These are phyloP conservation scores for Debaryomyces robertsiae DNA, from an alignment of 1,139 yeast species.

Conservation along the genomic window DNA sequence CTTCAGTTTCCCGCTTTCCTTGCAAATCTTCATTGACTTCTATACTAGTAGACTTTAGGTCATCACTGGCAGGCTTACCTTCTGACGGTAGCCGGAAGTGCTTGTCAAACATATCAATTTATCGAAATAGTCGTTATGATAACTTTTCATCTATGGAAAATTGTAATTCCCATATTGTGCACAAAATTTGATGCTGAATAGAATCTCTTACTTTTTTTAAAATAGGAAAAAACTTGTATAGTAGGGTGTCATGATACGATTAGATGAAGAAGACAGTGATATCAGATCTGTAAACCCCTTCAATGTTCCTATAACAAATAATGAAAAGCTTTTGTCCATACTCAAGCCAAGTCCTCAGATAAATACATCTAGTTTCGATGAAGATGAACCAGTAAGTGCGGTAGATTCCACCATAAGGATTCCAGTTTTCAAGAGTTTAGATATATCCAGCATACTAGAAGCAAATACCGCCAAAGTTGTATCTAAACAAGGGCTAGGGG, in stretches of 20 bases:
- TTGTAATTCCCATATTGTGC: neutral
- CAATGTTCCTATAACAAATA: constrained; percentile 17
- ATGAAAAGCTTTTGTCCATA: constrained; percentile 18
- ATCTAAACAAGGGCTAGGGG: constrained; percentile 8
- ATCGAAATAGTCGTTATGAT: too few species aligned
- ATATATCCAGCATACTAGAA: constrained; percentile 25
- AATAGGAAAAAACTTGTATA: too few species aligned
- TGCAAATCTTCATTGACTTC: constrained; percentile 2
- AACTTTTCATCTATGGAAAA: too few species aligned
- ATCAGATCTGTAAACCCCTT: constrained; percentile 18
- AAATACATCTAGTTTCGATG: neutral
- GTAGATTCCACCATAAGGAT: constrained; percentile 13
- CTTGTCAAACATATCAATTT: constrained; percentile 4
- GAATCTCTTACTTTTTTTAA: neutral
- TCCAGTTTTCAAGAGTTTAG: constrained; percentile 27
- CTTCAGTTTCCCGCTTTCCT: constrained; percentile 7
- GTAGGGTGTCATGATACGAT: neutral
- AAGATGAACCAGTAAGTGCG: neutral
- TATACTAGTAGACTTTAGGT: neutral
- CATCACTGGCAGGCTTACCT: neutral
- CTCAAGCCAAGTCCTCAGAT: constrained; percentile 13
- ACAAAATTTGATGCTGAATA: constrained; percentile 2
- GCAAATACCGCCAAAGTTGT: constrained; percentile 27
- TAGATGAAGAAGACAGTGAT: constrained; percentile 1
- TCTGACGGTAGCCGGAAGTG: constrained; percentile 10